Evolutionary conservation across 306 rosid species (phyloP).

Genomic region (Glycine latifolia): DNA sequence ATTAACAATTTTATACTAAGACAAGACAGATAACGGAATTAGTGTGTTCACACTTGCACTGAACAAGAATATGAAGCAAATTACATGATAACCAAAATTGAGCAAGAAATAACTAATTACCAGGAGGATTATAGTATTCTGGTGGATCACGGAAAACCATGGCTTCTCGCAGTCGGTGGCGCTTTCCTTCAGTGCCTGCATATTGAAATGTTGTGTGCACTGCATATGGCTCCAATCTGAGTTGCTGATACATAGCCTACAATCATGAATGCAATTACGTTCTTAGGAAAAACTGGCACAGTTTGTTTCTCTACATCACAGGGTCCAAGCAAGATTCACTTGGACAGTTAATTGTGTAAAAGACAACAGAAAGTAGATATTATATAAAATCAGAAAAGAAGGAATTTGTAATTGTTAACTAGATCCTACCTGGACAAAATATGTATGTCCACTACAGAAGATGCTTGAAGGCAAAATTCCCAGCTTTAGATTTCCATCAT

Average conservation of each 20-base stretch:
- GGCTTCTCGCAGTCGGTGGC: constrained; percentile 93
- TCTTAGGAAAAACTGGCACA: constrained; percentile 30
- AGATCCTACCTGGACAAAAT: constrained; percentile 86
- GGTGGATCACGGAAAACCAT: constrained; percentile 90
- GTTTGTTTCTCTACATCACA: constrained; percentile 24
- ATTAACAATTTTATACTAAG: not conserved
- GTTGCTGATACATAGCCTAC: constrained; percentile 90
- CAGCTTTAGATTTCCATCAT: constrained; percentile 86
- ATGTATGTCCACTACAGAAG: constrained; percentile 95
- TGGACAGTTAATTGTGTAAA: constrained; percentile 18
- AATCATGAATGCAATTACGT: constrained; percentile 43
- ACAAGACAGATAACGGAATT: constrained; percentile 23
- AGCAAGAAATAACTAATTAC: constrained; percentile 52
- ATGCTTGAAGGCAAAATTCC: constrained; percentile 97
- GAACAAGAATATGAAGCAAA: constrained; percentile 27
- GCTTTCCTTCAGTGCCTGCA: constrained; percentile 97
- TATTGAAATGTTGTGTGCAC: constrained; percentile 95
- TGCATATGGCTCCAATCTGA: constrained; percentile 91
- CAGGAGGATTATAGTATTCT: constrained; percentile 88
- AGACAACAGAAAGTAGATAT: constrained; percentile 25
- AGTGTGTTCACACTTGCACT: constrained; percentile 26
- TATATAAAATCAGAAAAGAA: constrained; percentile 13
- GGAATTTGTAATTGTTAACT: not conserved
- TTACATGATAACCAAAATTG: constrained; percentile 33
- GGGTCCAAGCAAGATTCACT: constrained; percentile 34